phyloP scores from a whole-genome alignment of 352 stramenopile genomes.

The Phytophthora tentaculata region DNA sequence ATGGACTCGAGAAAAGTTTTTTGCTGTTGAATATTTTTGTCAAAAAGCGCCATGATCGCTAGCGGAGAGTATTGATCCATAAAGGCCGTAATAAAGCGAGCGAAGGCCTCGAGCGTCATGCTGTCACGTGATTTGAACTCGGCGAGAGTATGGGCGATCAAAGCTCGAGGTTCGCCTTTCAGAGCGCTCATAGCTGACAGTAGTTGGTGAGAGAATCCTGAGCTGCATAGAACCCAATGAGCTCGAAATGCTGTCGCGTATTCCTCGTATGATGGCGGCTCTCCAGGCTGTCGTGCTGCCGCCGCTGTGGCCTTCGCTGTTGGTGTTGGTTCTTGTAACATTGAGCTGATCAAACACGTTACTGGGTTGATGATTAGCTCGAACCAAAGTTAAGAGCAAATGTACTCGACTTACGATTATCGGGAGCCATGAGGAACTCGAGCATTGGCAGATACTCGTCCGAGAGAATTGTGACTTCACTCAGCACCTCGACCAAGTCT shows the following conservation, averaged over 20 bases:
- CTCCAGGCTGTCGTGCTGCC: conserved; percentile 35
- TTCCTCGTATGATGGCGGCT: conserved; percentile 61
- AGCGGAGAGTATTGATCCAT: conserved; percentile 78
- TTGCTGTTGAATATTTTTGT: conserved; percentile 31
- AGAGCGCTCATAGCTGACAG: conserved; percentile 64
- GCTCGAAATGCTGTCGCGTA: conserved; percentile 68
- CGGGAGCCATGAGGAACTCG: conserved; percentile 64
- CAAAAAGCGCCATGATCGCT: conserved; percentile 58
- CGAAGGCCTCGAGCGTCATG: conserved; percentile 73
- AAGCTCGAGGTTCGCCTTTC: conserved; percentile 29
- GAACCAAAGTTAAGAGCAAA: no score
- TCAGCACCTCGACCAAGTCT: conserved; percentile 57
- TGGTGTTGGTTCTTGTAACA: conserved; percentile 50
- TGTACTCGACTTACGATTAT: conserved; percentile 50
- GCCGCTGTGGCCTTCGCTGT: conserved; percentile 31
- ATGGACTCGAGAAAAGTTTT: conserved; percentile 61
- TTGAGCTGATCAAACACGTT: conserved; percentile 47
- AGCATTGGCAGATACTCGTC: conserved; percentile 68
- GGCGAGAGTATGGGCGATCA: conserved; percentile 44
- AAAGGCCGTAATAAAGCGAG: conserved; percentile 61
- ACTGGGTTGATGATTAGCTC: no score
- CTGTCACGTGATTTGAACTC: conserved; percentile 58
- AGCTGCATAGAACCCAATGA: conserved; percentile 69
- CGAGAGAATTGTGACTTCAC: conserved; percentile 53
- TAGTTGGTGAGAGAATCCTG: conserved; percentile 64